Evolutionary conservation across 768 basidiomycete genomes (phyloP), one percentile per base, ranked within the genome.

Genomic region (Scleroderma bovista): DNA sequence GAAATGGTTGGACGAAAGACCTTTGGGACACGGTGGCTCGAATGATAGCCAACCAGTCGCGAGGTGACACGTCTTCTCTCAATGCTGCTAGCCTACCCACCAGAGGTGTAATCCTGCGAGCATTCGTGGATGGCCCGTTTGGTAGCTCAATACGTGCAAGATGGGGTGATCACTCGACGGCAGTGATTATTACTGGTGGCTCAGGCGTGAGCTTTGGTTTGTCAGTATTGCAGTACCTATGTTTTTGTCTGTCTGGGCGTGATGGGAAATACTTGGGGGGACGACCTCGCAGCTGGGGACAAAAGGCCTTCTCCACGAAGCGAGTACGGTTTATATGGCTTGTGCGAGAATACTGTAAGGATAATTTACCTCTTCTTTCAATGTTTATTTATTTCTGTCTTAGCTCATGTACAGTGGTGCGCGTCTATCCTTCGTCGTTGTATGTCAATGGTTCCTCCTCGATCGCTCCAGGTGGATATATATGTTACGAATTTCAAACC

Each of bases 301-400:
- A 68, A 29, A 68, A 66, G 22, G 57, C 61, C 6, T 75, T 69
- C 48, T 68, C 67, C 38, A 80, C 77, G 6, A 67, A 59, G 29
- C 73, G 88, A 5, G 76, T 88, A 1, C 72, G 87, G 16, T 87
- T 90, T 54, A 74, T 89, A 3, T 90, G 88, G 88, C 75, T 88
- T 39, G 70, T 88, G 19, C 74, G 86, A 34, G 88, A 89, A 59
- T 88, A 81, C 59, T 76, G 86, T 87, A 51, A 66, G 84, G 71
- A 2, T 13, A 3, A 22, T 47, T 39, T 17, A 34, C n/a, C 50
- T 31, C 20, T 19, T 6, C 38, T 19, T 29, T 20, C 6, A 20
- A 16, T 20, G 45, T 26, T 8, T 53, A 33, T 16, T 43, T 20
- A 34, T 31, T 16, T 22, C 3, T 36, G 41, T 32, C 22, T 32